Percentiles rank a stretch among this genome's conserved stretches.
Conservation (phyloP, 164 flowering plant genomes). For the Piper betle region DNA sequence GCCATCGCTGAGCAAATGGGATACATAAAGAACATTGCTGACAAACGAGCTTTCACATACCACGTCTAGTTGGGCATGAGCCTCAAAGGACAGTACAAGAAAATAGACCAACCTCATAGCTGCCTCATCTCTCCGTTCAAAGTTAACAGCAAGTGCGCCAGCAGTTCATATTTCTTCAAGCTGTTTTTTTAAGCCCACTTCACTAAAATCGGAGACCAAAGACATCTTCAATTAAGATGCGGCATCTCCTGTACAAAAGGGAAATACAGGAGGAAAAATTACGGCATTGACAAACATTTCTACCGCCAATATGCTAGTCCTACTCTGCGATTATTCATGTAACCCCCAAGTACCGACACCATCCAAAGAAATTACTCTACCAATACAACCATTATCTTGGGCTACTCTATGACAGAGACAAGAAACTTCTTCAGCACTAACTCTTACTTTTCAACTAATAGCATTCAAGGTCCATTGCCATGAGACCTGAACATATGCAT, state of each 20-base stretch:
- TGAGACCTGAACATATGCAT: neutral
- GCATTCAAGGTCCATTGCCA: constrained; percentile 2
- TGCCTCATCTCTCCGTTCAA: neutral
- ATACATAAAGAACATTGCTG: neutral
- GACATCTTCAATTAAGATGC: constrained; percentile 23
- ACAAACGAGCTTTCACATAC: neutral
- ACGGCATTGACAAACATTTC: constrained; percentile 45
- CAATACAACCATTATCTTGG: neutral
- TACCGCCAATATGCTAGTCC: constrained; percentile 45
- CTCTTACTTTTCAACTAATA: constrained; percentile 6
- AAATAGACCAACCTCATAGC: neutral
- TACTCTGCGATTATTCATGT: constrained; percentile 32
- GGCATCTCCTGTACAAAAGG: constrained; percentile 69
- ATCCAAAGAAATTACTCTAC: constrained; percentile 3
- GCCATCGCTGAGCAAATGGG: neutral
- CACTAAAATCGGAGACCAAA: constrained; percentile 15
- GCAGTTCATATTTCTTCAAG: constrained; percentile 8
- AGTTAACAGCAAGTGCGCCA: constrained; percentile 5
- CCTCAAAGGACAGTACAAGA: neutral
- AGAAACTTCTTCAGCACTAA: constrained; percentile 8
- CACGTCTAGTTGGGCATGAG: neutral
- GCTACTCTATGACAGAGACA: constrained; percentile 9
- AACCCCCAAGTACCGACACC: constrained; percentile 18
- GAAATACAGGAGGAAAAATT: constrained; percentile 73
- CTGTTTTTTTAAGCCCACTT: constrained; percentile 16